Base-by-base conservation (phyloP, 1,284 basidiomycete genomes). In the Ustilago bromivora region DNA sequence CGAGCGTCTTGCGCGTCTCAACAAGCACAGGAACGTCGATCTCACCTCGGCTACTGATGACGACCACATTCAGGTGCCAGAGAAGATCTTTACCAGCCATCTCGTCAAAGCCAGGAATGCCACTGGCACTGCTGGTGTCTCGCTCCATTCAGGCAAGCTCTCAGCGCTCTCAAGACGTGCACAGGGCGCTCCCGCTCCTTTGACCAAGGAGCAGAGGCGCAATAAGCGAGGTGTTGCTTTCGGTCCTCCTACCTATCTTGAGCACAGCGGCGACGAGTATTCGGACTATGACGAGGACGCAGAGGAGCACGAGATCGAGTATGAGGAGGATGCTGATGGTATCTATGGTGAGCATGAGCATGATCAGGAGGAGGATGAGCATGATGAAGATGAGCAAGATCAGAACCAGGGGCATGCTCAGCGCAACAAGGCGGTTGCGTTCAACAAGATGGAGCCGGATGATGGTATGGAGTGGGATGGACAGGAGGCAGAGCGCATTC, bases 21-120 rank as follows among this genome's bases (percentile, higher is more conserved):
- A 99, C 89, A 98, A 98, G 87, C 95, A 98, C 86, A 90, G 96
- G 41, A 99, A 99, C 86, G 93, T 99, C 66, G 96, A 98, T 58
- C 80, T 86, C 68, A 80, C 84, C 23, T 80, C 79, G 9, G 84
- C 84, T 4, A 86, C 82, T 38, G 83, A 85, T 31, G 81, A 84
- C 23, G 84, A 86, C 53, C 82, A 84, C 64, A 82, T 80, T n/a
- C 79, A 84, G 57, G 81, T 82, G 7, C 79, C 82, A 2, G 66
- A 70, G 41, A 73, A 71, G 58, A 79, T 80, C 59, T 75, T 63
- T 38, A 77, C 67, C 35, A 79, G 82, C 31, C 76, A 82, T 49
- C 79, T 85, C 13, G 71, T 86, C 71, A 85, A 84, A 65, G 72
- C 78, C 4, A 66, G 84, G 40, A 74, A 84, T 36, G 71, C 75